Evolutionary conservation across 441 rosid genomes (phyloP).

Genomic region (Isatis lusitanica): DNA sequence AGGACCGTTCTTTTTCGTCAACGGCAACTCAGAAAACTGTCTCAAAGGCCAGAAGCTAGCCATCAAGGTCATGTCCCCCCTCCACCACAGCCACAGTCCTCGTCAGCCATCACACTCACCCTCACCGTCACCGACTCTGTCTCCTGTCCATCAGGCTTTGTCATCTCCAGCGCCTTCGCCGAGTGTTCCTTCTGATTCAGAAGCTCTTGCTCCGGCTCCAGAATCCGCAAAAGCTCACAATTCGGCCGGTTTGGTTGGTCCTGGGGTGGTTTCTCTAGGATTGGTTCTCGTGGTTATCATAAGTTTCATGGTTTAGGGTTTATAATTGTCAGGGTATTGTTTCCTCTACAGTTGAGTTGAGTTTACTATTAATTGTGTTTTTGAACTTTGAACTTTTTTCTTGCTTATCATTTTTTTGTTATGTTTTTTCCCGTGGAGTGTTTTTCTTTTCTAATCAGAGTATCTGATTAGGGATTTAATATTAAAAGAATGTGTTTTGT

Average conservation of each 20-base stretch:
- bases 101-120: slow-evolving; percentile 39
- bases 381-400: background rate
- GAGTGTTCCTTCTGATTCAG: slow-evolving; percentile 3
- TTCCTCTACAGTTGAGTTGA: background rate
- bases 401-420: background rate
- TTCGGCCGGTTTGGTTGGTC: slow-evolving; percentile 39
- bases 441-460: background rate
- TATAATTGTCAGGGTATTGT: background rate
- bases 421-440: slow-evolving; percentile 1
- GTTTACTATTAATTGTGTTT: slow-evolving; percentile 10
- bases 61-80: slow-evolving; percentile 57
- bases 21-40: slow-evolving; percentile 59
- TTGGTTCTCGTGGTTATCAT: slow-evolving; percentile 31
- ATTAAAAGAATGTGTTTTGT: background rate
- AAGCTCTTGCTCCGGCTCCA: slow-evolving; percentile 29
- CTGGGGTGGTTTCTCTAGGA: slow-evolving; percentile 23
- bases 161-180: slow-evolving; percentile 29
- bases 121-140: slow-evolving; percentile 28
- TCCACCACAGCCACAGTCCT: slow-evolving; percentile 40
- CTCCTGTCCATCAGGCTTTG: slow-evolving; percentile 31
- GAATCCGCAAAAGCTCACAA: slow-evolving; percentile 28
- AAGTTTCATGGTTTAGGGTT: slow-evolving; percentile 11
- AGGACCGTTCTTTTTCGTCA: slow-evolving; percentile 78
- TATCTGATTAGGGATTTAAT: background rate
- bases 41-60: slow-evolving; percentile 64